Evolutionary conservation across 805 yeast species (phyloP).

Genomic region (Crinitomyces ghanaensis): DNA sequence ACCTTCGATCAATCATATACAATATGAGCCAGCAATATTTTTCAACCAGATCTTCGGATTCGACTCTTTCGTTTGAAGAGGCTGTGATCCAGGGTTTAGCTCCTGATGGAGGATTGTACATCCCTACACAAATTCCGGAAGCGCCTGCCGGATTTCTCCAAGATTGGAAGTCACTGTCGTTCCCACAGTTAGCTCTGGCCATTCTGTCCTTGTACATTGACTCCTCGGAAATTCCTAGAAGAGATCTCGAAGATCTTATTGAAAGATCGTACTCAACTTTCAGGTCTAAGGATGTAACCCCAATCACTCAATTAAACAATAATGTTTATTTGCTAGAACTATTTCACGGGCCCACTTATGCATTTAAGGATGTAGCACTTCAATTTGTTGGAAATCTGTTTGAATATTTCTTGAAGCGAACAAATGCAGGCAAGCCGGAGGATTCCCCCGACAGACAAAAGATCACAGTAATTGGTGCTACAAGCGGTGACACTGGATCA

Average conservation of each 20-base stretch:
- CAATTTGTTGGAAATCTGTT: conserved; percentile 96
- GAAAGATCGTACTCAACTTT: conserved; percentile 78
- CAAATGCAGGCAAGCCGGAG: conserved; percentile 42
- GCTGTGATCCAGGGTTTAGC: conserved; percentile 64
- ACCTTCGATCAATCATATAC: neutral
- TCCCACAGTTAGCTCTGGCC: conserved; percentile 79
- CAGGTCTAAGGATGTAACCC: conserved; percentile 82
- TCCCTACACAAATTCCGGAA: conserved; percentile 74
- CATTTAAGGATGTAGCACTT: conserved; percentile 96
- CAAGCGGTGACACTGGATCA: conserved; percentile 98
- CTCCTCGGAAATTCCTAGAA: conserved; percentile 58
- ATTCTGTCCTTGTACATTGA: conserved; percentile 72
- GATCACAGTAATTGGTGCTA: conserved; percentile 96
- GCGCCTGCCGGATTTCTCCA: conserved; percentile 44
- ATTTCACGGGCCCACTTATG: conserved; percentile 99
- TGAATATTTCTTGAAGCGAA: conserved; percentile 78
- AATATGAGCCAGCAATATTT: conserved; percentile 21
- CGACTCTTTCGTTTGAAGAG: conserved; percentile 27
- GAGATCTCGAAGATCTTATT: conserved; percentile 54
- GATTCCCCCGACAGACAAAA: conserved; percentile 51
- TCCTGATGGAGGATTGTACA: conserved; percentile 89
- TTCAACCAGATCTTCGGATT: conserved; percentile 30
- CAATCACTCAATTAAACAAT: conserved; percentile 50
- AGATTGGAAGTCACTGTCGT: conserved; percentile 63
- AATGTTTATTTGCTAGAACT: conserved; percentile 71